phyloP scores from a whole-genome alignment of 2,329 filamentous ascomycete species.

The Monilinia fructigena region DNA sequence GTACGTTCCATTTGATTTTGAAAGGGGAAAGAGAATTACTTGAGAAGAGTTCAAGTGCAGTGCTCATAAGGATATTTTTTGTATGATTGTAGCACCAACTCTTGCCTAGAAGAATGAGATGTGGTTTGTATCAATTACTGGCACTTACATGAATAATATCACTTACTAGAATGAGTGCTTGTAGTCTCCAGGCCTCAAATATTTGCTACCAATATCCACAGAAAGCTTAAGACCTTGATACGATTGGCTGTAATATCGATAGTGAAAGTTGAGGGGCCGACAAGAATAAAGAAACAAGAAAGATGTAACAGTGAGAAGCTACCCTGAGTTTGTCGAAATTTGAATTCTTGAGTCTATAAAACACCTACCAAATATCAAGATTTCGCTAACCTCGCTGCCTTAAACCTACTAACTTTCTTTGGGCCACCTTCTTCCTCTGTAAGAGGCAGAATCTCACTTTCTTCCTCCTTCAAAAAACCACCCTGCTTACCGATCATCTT shows the following conservation, averaged over 20 bases:
- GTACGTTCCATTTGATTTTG: conserved; percentile 6
- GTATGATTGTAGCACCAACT: not conserved
- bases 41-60: not conserved
- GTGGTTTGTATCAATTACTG: not conserved
- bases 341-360: conserved; percentile 17
- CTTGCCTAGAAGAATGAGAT: not conserved
- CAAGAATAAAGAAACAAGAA: not conserved
- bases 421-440: conserved; percentile 62
- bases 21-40: not conserved
- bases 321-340: not conserved
- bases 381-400: conserved; percentile 63
- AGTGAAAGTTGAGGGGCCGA: not conserved
- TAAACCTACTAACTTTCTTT: conserved; percentile 69
- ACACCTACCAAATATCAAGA: conserved; percentile 18
- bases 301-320: not conserved
- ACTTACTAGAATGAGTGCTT: not conserved
- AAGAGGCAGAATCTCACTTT: conserved; percentile 62
- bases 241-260: not conserved
- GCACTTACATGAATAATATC: not conserved
- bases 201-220: not conserved
- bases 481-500: conserved; percentile 79
- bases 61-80: not conserved
- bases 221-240: not conserved
- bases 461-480: conserved; percentile 72
- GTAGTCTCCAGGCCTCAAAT: not conserved